Evolutionary conservation across 1,284 basidiomycete genomes (phyloP), one percentile per base, ranked within the genome.

Genomic region (Austropuccinia psidii): DNA sequence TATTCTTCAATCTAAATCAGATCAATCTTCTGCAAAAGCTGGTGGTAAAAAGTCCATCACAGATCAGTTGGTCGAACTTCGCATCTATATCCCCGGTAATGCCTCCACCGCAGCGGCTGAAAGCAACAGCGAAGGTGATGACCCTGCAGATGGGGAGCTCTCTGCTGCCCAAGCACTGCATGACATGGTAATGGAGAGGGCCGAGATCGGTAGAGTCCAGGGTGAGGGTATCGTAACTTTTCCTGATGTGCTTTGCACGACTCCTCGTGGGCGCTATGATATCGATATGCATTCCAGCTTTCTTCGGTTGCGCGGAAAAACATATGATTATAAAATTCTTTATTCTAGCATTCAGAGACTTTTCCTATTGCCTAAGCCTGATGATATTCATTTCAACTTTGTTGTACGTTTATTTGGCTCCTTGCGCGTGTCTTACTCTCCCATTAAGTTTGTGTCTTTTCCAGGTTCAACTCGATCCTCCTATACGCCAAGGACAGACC

Each of bases 271-370:
- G 73, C 89, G 93, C 74, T 98, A 95, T 82, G 94, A 98, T 78
- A 89, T 98, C 81, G 96, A 98, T 82, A 94, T 98, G 88, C 98
- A 93, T 85, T 87, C 88, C 49, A 90, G 92, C 58, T 98, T 95
- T 82, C 82, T 99, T 78, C 89, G 96, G 50, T 83, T 98, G 37
- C 89, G 94, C 49, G 96, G 96, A 75, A 98, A 98, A 83, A 97
- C 93, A 2, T 98, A 98, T 83, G 96, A 99, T 82, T 98, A 99
- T 86, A 96, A 97, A 83, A 91, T 99, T 74, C 85, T 92, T 33
- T 98, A 95, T 82, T 86, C 86, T 50, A 91, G 90, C 76, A 93
- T 98, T 77, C 89, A 90, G 55, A 87, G 88, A 76, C 84, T 98
- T 27, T 99, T 98, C 85, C 85, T 98, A 24, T 84, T 98, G 3